Percentiles rank a stretch among this genome's conserved stretches.
Evolutionary conservation across 371 early-diverging fungal genomes (phyloP).

Genomic region (Mucor ambiguus): DNA sequence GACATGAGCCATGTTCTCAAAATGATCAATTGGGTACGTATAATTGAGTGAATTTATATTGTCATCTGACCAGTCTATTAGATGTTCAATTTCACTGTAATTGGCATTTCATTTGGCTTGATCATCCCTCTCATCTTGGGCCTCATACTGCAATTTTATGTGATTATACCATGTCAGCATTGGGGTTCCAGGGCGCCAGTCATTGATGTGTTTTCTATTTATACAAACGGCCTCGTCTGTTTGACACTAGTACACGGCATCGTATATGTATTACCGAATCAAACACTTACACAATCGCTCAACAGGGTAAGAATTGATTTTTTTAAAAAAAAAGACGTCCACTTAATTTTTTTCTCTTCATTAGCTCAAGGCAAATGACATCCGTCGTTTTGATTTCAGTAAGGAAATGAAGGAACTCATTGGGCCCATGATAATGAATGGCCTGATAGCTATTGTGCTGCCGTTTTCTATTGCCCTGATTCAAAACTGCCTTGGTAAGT

Average conservation of each 20-base stretch:
- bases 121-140: constrained; percentile 12
- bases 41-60: too few species aligned
- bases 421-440: not conserved
- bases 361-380: constrained; percentile 5
- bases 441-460: not conserved
- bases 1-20: not conserved
- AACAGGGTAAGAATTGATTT: constrained; percentile 2
- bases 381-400: not conserved
- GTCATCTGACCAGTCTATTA: not conserved
- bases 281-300: not conserved
- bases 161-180: constrained; percentile 17
- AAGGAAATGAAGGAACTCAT: not conserved
- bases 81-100: not conserved
- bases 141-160: constrained; percentile 5
- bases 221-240: constrained; percentile 14
- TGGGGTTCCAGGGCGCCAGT: constrained; percentile 9
- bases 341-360: not conserved
- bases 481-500: not conserved
- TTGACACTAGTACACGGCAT: not conserved
- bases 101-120: constrained; percentile 3
- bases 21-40: constrained; percentile 1
- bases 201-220: constrained; percentile 12
- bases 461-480: not conserved
- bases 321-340: not conserved
- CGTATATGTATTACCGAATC: constrained; percentile 7